Base-by-base conservation (phyloP, 208 protist species). In the Crithidia expoeki region DNA sequence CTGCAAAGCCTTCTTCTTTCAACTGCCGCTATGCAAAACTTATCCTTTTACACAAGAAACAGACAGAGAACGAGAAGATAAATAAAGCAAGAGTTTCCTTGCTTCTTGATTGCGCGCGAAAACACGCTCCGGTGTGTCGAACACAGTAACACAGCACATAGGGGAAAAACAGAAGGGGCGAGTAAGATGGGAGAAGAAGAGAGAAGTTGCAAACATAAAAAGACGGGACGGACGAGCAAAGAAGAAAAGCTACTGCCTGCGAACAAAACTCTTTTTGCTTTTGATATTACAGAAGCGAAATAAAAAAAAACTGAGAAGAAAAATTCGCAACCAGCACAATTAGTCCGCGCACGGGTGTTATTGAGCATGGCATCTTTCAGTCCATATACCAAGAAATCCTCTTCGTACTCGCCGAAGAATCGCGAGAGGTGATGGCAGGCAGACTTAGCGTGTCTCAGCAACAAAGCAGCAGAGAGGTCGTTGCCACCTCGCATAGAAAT, bases 11-110 rank as follows among this genome's bases (percentile, higher is more conserved):
- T 57, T 12, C 49, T 19, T 55, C 25, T 33, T 49, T 49, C 16
- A 21, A 21, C 19, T 49, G 4, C 16, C 44, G 10, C 21, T 49
- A 7, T 49, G 4, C 44, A 6, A 17, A 49, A n/a, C 9, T 12
- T 17, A 4, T 6, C 16, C 44, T 23, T 5, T 16, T 11, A 67
- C 4, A 56, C 16, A 21, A 21, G 59, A 66, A 50, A 52, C 17
- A 53, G 25, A 27, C 52, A 68, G 16, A 67, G 60, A 5, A 60
- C 60, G 51, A 68, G 62, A 67, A 68, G 42, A 59, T 51, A 52
- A 47, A 33, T 30, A 49, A 10, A 61, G n/a, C 3, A 53, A 30
- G 21, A 17, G 16, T 12, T n/a, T 49, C 21, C 4, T 19, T 49
- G 44, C 44, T 49, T 4, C 44, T 21, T 23, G 44, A 12, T 19